Conservation (phyloP, 139 green algal genomes). For the Raphidocelis subcapitata region DNA sequence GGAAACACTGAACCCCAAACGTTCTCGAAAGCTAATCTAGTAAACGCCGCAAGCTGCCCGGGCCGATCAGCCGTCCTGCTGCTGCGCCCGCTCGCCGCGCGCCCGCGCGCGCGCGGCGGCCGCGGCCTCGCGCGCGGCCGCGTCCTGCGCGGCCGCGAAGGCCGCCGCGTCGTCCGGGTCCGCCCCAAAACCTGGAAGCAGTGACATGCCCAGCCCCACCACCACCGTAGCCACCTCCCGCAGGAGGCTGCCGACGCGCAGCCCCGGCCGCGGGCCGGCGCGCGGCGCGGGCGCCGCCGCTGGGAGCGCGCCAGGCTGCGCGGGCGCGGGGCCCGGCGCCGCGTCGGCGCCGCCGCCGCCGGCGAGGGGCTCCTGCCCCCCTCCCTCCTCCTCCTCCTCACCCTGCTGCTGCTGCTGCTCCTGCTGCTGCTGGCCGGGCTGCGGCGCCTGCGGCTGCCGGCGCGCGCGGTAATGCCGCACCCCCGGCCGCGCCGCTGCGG, state of each 20-base stretch:
- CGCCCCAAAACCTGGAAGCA: slow-evolving; percentile 77
- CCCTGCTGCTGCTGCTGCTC: neutral
- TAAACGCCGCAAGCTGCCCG: neutral
- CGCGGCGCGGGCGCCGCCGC: too few species aligned
- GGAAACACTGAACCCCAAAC: too few species aligned
- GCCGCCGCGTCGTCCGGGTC: slow-evolving; percentile 66
- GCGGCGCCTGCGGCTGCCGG: neutral
- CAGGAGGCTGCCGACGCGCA: slow-evolving; percentile 36
- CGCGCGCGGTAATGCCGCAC: too few species aligned
- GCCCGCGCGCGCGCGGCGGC: slow-evolving; percentile 6
- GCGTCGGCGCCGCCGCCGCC: too few species aligned
- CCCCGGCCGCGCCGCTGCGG: slow-evolving; percentile 1
- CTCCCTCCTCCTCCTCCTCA: too few species aligned
- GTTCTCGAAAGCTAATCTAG: too few species aligned
- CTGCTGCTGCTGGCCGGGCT: slow-evolving; percentile 4
- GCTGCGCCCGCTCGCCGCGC: neutral
- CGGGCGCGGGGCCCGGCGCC: too few species aligned
- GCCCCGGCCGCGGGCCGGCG: neutral
- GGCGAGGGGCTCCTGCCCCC: too few species aligned
- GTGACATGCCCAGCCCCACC: slow-evolving; percentile 78
- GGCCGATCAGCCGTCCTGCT: neutral
- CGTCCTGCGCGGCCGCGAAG: slow-evolving; percentile 45
- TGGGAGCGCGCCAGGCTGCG: too few species aligned
- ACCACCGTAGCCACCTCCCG: slow-evolving; percentile 69
- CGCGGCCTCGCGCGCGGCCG: slow-evolving; percentile 30